Evolutionary conservation across 345 rosid species (phyloP).

Genomic region (Dipteronia sinensis): DNA sequence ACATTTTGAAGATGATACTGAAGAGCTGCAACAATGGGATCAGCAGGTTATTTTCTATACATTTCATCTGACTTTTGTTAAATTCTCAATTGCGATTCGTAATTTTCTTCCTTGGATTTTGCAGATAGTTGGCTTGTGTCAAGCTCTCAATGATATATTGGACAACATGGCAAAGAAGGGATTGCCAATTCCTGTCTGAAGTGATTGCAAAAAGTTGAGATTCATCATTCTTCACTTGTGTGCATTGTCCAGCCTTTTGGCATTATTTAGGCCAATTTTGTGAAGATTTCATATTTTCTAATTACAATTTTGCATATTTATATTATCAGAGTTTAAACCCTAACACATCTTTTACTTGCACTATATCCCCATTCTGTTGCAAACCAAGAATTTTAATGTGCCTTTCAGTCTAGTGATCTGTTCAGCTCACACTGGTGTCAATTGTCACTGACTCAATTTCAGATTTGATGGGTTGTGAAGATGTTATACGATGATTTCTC

Average conservation of each 20-base stretch:
- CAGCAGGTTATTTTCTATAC: conserved; percentile 60
- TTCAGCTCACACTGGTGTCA: not conserved
- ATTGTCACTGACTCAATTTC: not conserved
- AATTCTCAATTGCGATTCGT: not conserved
- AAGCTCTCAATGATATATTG: conserved; percentile 85
- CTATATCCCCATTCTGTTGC: too few relatives aligned
- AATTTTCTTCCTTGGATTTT: conserved; percentile 18
- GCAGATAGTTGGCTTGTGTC: conserved; percentile 94
- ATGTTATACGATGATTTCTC: not conserved
- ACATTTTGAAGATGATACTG: conserved; percentile 95
- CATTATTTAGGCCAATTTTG: not conserved
- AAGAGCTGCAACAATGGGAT: conserved; percentile 97
- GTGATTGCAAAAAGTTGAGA: not conserved
- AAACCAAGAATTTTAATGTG: too few relatives aligned
- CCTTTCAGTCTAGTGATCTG: not conserved
- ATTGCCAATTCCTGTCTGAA: conserved; percentile 78
- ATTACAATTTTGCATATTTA: not conserved
- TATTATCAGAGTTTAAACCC: not conserved
- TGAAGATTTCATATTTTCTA: conserved; percentile 2
- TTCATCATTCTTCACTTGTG: conserved; percentile 1
- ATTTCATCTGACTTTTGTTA: not conserved
- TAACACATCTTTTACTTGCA: not conserved
- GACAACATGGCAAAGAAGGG: conserved; percentile 95
- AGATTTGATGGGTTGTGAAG: not conserved
- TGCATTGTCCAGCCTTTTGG: conserved; percentile 10